Conservation (phyloP, 257 asterid genomes). For the Forsythia suspensa region DNA sequence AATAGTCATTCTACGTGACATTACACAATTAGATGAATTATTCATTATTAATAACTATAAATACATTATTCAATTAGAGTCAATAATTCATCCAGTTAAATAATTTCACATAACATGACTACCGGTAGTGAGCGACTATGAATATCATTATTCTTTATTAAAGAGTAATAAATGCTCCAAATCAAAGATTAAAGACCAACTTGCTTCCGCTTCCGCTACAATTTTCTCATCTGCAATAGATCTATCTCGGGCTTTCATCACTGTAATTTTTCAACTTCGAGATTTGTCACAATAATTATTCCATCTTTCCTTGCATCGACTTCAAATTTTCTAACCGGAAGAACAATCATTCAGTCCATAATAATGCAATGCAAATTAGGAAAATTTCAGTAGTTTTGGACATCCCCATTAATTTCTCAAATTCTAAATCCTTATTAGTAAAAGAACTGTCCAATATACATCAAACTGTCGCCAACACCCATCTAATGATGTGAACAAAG, state of each 20-base stretch:
- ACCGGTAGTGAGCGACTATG: no score
- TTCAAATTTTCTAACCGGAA: not conserved
- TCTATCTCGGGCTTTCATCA: not conserved
- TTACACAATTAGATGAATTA: no score
- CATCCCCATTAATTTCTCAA: not conserved
- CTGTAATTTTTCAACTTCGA: not conserved
- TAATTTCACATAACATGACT: no score
- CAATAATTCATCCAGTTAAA: no score
- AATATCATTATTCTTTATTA: no score
- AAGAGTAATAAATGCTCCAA: not conserved
- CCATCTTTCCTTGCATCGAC: not conserved
- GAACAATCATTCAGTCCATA: not conserved
- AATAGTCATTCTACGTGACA: no score
- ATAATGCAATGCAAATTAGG: not conserved
- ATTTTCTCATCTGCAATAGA: not conserved
- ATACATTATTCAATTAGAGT: no score
- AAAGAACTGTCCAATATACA: conserved; percentile 19
- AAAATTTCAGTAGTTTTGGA: not conserved
- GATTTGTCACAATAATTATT: not conserved
- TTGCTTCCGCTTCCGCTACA: not conserved
- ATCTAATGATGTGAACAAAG: not conserved
- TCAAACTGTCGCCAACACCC: conserved; percentile 10
- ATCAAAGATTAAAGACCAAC: not conserved
- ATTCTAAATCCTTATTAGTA: not conserved
- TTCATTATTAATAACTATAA: no score